Conservation (phyloP, 371 early-diverging fungal genomes). For the Rhizomucor miehei region DNA sequence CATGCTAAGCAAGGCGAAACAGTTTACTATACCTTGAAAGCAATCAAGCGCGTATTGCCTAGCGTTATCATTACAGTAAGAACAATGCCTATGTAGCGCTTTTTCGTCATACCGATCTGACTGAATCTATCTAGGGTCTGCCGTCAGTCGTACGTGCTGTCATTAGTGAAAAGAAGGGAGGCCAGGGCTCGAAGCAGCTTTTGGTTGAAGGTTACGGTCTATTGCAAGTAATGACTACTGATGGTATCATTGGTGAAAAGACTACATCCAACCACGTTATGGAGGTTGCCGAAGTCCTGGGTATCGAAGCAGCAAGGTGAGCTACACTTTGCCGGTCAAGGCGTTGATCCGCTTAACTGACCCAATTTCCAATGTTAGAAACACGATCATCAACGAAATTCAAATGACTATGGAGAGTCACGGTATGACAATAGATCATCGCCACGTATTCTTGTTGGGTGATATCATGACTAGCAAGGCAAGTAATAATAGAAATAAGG, state of each 20-base stretch:
- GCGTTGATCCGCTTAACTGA: background rate
- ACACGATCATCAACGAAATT: conserved; percentile 87
- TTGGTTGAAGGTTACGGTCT: conserved; percentile 96
- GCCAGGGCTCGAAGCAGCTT: conserved; percentile 60
- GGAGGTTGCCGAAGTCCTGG: conserved; percentile 91
- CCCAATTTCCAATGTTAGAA: conserved; percentile 20
- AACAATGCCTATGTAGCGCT: background rate
- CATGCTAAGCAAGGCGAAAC: conserved; percentile 64
- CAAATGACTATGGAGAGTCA: conserved; percentile 85
- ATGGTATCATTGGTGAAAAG: conserved; percentile 78
- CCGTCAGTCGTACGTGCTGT: conserved; percentile 87
- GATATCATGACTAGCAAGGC: conserved; percentile 98
- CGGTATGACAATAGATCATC: conserved; percentile 96
- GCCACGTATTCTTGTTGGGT: conserved; percentile 97
- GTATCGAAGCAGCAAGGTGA: conserved; percentile 95
- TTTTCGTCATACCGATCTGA: background rate
- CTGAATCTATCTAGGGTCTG: conserved; percentile 55
- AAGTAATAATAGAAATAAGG: background rate
- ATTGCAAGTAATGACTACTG: conserved; percentile 86
- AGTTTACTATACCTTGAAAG: conserved; percentile 76
- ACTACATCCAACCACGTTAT: conserved; percentile 94
- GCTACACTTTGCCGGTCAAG: background rate
- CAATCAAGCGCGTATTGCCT: conserved; percentile 81
- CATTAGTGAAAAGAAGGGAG: conserved; percentile 71
- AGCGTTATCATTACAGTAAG: conserved; percentile 71